These are phyloP conservation scores for Colletotrichum caudatum DNA, from an alignment of 2,329 filamentous ascomycete genomes.

Conservation along the genomic window DNA sequence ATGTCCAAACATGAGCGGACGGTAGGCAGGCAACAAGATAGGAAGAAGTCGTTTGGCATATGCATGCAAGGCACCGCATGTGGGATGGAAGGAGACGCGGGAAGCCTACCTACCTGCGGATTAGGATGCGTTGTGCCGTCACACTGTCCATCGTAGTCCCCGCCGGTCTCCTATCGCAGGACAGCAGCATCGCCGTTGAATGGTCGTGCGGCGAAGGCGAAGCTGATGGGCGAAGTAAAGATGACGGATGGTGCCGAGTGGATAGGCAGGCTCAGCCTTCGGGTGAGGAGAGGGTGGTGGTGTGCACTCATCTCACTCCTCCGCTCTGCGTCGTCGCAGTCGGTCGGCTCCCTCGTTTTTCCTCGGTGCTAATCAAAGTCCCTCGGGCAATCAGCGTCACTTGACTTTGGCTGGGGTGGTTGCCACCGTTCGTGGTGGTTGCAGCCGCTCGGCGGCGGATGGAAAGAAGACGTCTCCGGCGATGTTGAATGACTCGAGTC, in stretches of 20 bases:
- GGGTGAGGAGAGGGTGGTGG: not conserved
- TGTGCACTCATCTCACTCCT: slow-evolving; percentile 18
- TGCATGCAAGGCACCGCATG: slow-evolving; percentile 40
- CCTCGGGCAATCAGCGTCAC: slow-evolving; percentile 29
- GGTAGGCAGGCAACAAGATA: slow-evolving; percentile 31
- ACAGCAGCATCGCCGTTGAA: slow-evolving; percentile 24
- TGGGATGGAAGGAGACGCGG: slow-evolving; percentile 27
- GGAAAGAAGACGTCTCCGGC: slow-evolving; percentile 10
- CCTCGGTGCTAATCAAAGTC: slow-evolving; percentile 34
- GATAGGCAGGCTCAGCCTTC: not conserved
- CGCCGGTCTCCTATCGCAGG: slow-evolving; percentile 23
- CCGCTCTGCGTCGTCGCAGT: slow-evolving; percentile 19
- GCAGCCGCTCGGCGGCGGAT: slow-evolving; percentile 10
- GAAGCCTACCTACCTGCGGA: slow-evolving; percentile 38
- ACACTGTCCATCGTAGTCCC: slow-evolving; percentile 18
- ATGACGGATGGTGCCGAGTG: slow-evolving; percentile 5
- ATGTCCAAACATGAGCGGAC: slow-evolving; percentile 40
- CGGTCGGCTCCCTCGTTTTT: slow-evolving; percentile 18
- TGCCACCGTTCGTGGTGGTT: slow-evolving; percentile 31
- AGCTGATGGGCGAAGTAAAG: slow-evolving; percentile 9
- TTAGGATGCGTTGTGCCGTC: slow-evolving; percentile 36
- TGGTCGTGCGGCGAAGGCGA: slow-evolving; percentile 32
- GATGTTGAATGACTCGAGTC: slow-evolving; percentile 15
- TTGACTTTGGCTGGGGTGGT: slow-evolving; percentile 21
- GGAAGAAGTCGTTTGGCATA: slow-evolving; percentile 13